Conservation (phyloP, 148 eudicot species). For the Chenopodium formosanum region DNA sequence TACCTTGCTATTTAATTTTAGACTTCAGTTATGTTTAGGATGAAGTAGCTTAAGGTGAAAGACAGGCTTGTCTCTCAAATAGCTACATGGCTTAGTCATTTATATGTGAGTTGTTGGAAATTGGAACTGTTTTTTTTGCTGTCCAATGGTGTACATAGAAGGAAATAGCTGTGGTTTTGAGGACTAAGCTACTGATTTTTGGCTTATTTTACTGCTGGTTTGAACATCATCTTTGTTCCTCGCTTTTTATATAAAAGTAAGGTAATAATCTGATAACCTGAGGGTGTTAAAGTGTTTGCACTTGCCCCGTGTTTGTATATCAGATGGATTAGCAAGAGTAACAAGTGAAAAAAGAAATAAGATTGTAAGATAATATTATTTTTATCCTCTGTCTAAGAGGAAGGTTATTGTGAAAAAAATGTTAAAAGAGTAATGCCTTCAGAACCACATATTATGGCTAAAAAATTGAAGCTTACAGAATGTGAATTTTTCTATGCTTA, state of each 20-base stretch:
- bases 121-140: background rate
- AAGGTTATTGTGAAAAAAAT: background rate
- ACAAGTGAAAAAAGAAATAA: background rate
- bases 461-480: background rate
- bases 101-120: background rate
- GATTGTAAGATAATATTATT: background rate
- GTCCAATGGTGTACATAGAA: background rate
- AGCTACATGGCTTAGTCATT: background rate
- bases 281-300: background rate
- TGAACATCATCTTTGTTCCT: background rate
- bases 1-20: too few species aligned
- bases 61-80: too few species aligned
- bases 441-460: background rate
- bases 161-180: background rate
- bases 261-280: background rate
- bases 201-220: background rate
- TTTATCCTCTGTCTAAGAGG: background rate
- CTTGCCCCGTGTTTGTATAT: too few species aligned
- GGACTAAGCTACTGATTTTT: background rate
- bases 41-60: too few species aligned
- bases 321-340: background rate
- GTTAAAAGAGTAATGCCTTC: too few species aligned
- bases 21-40: too few species aligned
- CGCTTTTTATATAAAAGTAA: too few species aligned
- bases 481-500: background rate